Evolutionary conservation across 2,329 filamentous ascomycete species (phyloP), one percentile per base, ranked within the genome.

Genomic region (Reticulascus tulasneorum): DNA sequence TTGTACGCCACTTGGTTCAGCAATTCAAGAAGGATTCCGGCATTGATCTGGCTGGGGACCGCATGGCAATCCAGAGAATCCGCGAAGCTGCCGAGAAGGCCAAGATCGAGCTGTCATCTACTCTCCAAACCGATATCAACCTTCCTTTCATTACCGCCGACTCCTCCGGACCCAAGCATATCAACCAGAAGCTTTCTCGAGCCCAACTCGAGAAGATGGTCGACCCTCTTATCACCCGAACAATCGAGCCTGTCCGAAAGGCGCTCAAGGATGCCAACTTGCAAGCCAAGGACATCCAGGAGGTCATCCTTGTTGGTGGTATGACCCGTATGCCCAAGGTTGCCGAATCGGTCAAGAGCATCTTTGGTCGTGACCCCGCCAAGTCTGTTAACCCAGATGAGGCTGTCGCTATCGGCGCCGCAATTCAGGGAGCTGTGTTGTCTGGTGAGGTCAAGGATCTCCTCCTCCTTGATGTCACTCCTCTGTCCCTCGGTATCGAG

Each of bases 291-390:
- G 90, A 96, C 45, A 94, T 97, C 62, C 87, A 96, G 70, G 91
- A 97, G 63, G 87, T 97, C 53, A 95, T 97, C 64, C 84, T 97
- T 27, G 91, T 97, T 37, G 91, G 91, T 82, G 91, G 91, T 71
- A 96, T 96, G 90, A 96, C 91, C 55, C 91, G 91, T 74, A 97
- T 97, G 90, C 91, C 91, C 64, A 96, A 96, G 84, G 91, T 97
- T 51, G 77, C 80, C 47, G 89, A 96, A 73, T 93, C 89, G 28
- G 90, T 96, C 65, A 95, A 95, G 84, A 81, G 73, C 73, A 90
- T 96, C 64, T 97, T 97, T 66, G 90, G 90, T 50, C 90, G 90
- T 62, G 91, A 96, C 38, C 89, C 91, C 48, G 87, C 90, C 67
- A 97, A 96, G 81, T 94, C 91, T 33, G 90, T 97, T 64, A 97